phyloP scores from a whole-genome alignment of 352 stramenopile species.

The Globisporangium spinosum region DNA sequence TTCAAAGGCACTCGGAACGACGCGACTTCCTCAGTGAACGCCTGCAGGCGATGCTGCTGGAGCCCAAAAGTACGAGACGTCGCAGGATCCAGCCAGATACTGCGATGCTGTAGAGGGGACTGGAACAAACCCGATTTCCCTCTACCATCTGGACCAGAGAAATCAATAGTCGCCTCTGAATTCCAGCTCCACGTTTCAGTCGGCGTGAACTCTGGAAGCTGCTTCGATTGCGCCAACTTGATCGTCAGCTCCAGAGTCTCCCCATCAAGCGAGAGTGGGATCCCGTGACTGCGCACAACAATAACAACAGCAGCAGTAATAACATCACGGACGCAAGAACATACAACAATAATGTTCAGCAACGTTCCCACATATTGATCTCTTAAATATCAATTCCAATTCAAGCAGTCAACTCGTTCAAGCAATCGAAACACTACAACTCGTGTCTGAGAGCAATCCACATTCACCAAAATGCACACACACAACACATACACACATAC shows the following conservation, averaged over 20 bases:
- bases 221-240: conserved; percentile 34
- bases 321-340: not conserved
- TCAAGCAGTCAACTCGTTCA: not conserved
- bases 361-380: not conserved
- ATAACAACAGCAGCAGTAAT: conserved; percentile 10
- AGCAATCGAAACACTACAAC: conserved; percentile 9
- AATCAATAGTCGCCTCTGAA: conserved; percentile 18
- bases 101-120: conserved; percentile 31
- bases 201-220: conserved; percentile 34
- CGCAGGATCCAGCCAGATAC: conserved; percentile 65
- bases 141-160: conserved; percentile 14
- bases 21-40: conserved; percentile 63
- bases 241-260: conserved; percentile 36
- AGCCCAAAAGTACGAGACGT: conserved; percentile 51
- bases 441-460: conserved; percentile 14
- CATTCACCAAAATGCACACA: conserved; percentile 13
- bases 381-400: not conserved
- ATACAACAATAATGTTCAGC: not conserved
- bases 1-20: conserved; percentile 65
- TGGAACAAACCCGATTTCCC: conserved; percentile 29
- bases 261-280: conserved; percentile 40
- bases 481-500: conserved; percentile 12
- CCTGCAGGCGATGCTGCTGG: conserved; percentile 49
- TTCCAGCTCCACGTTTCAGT: conserved; percentile 33
- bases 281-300: conserved; percentile 45